Conservation (phyloP, 495 filamentous ascomycete species). For the Cudoniella acicularis region DNA sequence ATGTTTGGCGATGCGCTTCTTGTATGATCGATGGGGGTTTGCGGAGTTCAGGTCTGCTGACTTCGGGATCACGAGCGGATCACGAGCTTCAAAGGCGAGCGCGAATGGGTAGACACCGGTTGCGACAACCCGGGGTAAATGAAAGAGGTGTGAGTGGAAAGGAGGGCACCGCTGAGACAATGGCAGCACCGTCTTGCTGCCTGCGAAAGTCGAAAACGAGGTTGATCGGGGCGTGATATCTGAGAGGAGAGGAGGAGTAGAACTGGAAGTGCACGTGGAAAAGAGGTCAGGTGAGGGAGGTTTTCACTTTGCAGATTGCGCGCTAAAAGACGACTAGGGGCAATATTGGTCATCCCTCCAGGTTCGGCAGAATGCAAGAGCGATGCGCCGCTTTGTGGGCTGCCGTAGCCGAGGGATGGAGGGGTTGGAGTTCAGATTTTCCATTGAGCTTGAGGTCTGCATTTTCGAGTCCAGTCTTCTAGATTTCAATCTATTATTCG, state of each 20-base stretch:
- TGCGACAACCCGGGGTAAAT: neutral
- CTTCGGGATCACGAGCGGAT: slow-evolving; percentile 15
- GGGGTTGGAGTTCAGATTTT: too few species aligned
- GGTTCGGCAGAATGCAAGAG: neutral
- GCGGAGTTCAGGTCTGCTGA: slow-evolving; percentile 17
- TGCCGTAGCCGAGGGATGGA: too few species aligned
- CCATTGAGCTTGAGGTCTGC: too few species aligned
- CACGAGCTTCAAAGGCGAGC: slow-evolving; percentile 7
- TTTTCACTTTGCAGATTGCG: too few species aligned
- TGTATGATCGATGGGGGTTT: slow-evolving; percentile 6
- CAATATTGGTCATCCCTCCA: neutral
- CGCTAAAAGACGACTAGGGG: neutral
- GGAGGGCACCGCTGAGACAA: slow-evolving; percentile 8
- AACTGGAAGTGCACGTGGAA: neutral
- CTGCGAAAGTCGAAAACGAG: neutral
- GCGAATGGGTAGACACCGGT: slow-evolving; percentile 6
- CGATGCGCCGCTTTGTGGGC: too few species aligned
- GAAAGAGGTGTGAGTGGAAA: slow-evolving; percentile 1
- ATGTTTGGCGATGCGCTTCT: neutral
- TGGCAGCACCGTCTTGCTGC: slow-evolving; percentile 17
- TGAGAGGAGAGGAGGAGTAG: neutral
- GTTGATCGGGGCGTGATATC: neutral
- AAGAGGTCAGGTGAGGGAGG: slow-evolving; percentile 7
- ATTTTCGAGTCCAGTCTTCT: too few species aligned
- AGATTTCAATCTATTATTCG: too few species aligned